phyloP scores from a whole-genome alignment of 495 filamentous ascomycete genomes.

The Glarea lozoyensis region DNA sequence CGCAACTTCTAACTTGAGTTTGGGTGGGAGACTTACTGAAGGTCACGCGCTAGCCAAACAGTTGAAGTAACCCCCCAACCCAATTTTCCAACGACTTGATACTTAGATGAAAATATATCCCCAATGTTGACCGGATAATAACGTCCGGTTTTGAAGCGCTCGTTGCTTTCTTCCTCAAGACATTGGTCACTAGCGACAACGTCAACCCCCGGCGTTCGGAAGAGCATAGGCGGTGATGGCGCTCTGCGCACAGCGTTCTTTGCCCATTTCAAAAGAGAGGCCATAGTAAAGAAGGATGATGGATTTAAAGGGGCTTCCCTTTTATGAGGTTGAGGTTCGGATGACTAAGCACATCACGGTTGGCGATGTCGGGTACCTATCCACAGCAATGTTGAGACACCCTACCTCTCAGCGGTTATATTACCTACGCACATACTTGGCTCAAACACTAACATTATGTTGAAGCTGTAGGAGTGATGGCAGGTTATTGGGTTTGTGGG shows the following conservation, averaged over 20 bases:
- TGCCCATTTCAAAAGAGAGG: conserved; percentile 3
- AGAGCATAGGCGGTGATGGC: conserved; percentile 1
- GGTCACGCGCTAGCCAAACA: conserved; percentile 32
- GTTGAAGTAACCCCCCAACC: conserved; percentile 44
- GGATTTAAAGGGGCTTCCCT: too few species aligned
- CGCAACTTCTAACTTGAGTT: not conserved
- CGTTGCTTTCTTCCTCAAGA: conserved; percentile 9
- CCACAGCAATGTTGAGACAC: too few species aligned
- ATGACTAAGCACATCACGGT: too few species aligned
- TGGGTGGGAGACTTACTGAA: not conserved
- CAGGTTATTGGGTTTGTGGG: too few species aligned
- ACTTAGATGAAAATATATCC: conserved; percentile 33
- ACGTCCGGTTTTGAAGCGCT: too few species aligned
- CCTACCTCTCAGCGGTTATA: too few species aligned
- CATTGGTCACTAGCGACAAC: not conserved
- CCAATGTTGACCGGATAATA: conserved; percentile 41
- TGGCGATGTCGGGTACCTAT: too few species aligned
- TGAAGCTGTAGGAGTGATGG: too few species aligned
- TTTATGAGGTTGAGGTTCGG: too few species aligned
- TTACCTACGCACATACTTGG: too few species aligned
- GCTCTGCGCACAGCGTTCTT: not conserved
- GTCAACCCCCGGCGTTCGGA: not conserved
- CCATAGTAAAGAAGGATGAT: too few species aligned
- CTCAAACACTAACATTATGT: too few species aligned
- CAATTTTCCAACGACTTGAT: conserved; percentile 42